phyloP scores from a whole-genome alignment of 495 filamentous ascomycete species.

The Cudoniella acicularis region DNA sequence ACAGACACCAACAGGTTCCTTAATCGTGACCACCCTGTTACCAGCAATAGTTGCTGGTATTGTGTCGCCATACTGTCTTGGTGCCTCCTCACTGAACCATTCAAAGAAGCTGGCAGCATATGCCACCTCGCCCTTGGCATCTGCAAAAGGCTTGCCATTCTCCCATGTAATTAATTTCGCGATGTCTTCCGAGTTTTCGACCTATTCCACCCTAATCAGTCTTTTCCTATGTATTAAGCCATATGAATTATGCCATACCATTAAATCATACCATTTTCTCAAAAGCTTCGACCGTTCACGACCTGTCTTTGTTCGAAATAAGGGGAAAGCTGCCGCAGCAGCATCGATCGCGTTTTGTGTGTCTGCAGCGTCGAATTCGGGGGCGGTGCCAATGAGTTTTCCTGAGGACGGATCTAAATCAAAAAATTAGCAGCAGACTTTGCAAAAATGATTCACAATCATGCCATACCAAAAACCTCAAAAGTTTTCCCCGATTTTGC shows the following conservation, averaged over 20 bases:
- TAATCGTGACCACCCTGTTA: conserved; percentile 74
- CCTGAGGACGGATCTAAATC: conserved; percentile 72
- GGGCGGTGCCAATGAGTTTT: conserved; percentile 74
- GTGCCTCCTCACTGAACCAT: conserved; percentile 79
- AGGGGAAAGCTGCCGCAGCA: conserved; percentile 62
- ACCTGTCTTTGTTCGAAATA: conserved; percentile 60
- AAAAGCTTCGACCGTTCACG: conserved; percentile 81
- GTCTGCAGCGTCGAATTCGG: conserved; percentile 74
- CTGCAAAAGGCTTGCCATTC: conserved; percentile 71
- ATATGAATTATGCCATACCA: conserved; percentile 35
- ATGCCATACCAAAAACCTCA: conserved; percentile 59
- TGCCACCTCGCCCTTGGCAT: conserved; percentile 68
- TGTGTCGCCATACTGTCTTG: conserved; percentile 68
- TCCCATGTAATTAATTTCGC: conserved; percentile 86
- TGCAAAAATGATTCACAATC: conserved; percentile 1
- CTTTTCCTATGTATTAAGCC: not conserved
- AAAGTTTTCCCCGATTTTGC: conserved; percentile 77
- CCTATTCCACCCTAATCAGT: conserved; percentile 38
- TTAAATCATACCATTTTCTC: conserved; percentile 84
- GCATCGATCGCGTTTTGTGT: conserved; percentile 74
- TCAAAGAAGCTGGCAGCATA: conserved; percentile 79
- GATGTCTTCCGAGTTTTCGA: conserved; percentile 83
- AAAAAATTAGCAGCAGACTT: conserved; percentile 4
- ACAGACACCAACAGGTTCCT: conserved; percentile 89
- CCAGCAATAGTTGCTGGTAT: conserved; percentile 66